Percentiles rank a stretch among this genome's conserved stretches.
phyloP scores from a whole-genome alignment of 768 basidiomycete genomes.

The Trametes meyenii region DNA sequence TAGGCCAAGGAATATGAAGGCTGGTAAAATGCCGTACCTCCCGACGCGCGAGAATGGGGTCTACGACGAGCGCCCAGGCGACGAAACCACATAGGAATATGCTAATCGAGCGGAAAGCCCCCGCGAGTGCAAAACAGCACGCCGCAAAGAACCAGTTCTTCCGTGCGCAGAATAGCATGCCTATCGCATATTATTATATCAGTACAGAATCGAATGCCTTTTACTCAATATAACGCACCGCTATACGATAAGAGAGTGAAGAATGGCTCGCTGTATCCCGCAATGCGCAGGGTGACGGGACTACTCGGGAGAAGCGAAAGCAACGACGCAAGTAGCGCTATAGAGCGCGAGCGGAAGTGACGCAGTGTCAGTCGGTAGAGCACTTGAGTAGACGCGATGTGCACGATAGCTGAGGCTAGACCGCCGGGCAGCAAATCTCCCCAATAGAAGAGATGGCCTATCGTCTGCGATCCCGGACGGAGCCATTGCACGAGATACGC shows the following conservation, averaged over 20 bases:
- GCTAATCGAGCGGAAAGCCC: slow-evolving; percentile 77
- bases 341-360: slow-evolving; percentile 53
- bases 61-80: slow-evolving; percentile 67
- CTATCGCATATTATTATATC: slow-evolving; percentile 34
- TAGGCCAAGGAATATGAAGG: neutral
- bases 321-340: slow-evolving; percentile 63
- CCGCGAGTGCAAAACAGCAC: slow-evolving; percentile 63
- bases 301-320: slow-evolving; percentile 83
- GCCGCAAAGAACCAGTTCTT: slow-evolving; percentile 58
- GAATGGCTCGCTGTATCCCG: slow-evolving; percentile 84
- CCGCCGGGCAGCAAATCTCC: slow-evolving; percentile 37
- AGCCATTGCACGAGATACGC: neutral
- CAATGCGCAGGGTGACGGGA: slow-evolving; percentile 70
- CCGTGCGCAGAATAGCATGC: slow-evolving; percentile 60
- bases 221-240: slow-evolving; percentile 43
- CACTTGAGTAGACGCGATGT: slow-evolving; percentile 39
- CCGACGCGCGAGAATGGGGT: slow-evolving; percentile 48
- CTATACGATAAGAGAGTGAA: slow-evolving; percentile 81
- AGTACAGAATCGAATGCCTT: neutral
- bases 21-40: slow-evolving; percentile 34
- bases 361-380: slow-evolving; percentile 62
- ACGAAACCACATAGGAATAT: slow-evolving; percentile 77
- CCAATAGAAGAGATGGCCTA: neutral
- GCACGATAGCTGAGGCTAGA: slow-evolving; percentile 39
- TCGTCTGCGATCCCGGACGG: neutral